Evolutionary conservation across 768 basidiomycete species (phyloP), one percentile per base, ranked within the genome.

Genomic region (Imleria badia): DNA sequence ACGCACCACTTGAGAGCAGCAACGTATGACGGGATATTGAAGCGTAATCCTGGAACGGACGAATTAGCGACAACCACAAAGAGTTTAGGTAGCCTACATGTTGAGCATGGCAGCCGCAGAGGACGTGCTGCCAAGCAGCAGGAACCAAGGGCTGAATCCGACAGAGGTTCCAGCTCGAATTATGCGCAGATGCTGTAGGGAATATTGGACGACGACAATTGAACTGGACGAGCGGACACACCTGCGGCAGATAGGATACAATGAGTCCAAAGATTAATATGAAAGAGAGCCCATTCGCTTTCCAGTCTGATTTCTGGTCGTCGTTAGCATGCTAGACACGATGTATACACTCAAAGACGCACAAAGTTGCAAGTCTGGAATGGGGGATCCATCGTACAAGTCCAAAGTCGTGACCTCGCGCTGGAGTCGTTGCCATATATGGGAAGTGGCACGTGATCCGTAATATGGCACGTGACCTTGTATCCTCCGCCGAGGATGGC

Each of bases 141-240:
- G 75, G 65, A 91, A 98, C 81, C 89, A 87, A 17, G 95, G 93
- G 57, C 90, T 94, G 59, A 98, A 85, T 0, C 97, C 97, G 60
- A 95, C 86, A 0, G 89, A 93, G 0, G 93, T 87, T 36, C 83
- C 79, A 22, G 84, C 78, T 46, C 76, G 67, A 63, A 97, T 88
- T 60, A 97, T 97, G 8, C 93, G 81, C 49, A 84, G 73, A 62
- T 92, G 91, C 87, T 93, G 46, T 30, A 3, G 30, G n/a, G 9
- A 15, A 51, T 19, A 45, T 54, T 11, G 33, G 54, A 44, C 14
- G 20, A 39, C 36, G 8, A 36, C 6, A 35, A n/a, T 3, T 23
- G 11, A 14, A 45, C 17, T 40, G 17, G 1, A 41, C 14, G 11
- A 13, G 9, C 10, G 23, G 38, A 52, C 73, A 29, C 41, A 87